These are phyloP conservation scores for Claviceps quebecensis DNA, from an alignment of 2,329 filamentous ascomycete genomes.

Conservation along the genomic window DNA sequence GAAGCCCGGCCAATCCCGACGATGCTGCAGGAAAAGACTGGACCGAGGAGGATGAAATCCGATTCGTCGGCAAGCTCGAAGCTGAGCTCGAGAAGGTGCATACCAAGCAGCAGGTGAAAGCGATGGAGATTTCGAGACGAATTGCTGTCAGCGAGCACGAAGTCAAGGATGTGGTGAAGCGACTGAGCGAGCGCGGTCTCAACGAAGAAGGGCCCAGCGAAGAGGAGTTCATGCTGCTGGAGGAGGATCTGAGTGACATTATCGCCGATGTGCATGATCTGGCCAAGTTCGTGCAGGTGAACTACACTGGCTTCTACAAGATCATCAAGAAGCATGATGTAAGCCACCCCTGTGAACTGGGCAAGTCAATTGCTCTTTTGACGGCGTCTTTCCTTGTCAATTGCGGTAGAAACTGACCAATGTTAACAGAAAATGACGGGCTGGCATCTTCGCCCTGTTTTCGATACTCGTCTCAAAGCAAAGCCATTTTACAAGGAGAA, in stretches of 20 bases:
- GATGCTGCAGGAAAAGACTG: constrained; percentile 46
- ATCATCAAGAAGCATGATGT: constrained; percentile 99
- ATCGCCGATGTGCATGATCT: constrained; percentile 97
- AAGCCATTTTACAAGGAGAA: constrained; percentile 99
- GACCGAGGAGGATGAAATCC: constrained; percentile 83
- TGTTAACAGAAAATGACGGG: constrained; percentile 67
- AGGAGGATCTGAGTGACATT: constrained; percentile 91
- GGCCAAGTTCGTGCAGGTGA: constrained; percentile 94
- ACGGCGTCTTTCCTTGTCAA: too few relatives aligned
- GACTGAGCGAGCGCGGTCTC: constrained; percentile 50
- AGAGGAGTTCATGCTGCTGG: constrained; percentile 85
- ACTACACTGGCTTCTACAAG: constrained; percentile 98
- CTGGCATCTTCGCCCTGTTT: constrained; percentile 91
- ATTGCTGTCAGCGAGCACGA: constrained; percentile 82
- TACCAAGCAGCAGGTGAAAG: constrained; percentile 94
- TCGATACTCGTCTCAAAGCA: constrained; percentile 82
- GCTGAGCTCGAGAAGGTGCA: constrained; percentile 93
- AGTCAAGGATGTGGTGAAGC: constrained; percentile 72
- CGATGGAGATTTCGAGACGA: constrained; percentile 82
- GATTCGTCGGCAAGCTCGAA: constrained; percentile 78
- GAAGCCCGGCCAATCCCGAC: constrained; percentile 32
- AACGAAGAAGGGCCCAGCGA: constrained; percentile 54
- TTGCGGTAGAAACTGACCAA: too few relatives aligned
- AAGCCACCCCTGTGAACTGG: constrained; percentile 18
- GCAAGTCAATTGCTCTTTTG: neutral